Percentiles rank a stretch among this genome's conserved stretches.
phyloP scores from a whole-genome alignment of 192 early-diverging fungal genomes.

The Backusella sp. region DNA sequence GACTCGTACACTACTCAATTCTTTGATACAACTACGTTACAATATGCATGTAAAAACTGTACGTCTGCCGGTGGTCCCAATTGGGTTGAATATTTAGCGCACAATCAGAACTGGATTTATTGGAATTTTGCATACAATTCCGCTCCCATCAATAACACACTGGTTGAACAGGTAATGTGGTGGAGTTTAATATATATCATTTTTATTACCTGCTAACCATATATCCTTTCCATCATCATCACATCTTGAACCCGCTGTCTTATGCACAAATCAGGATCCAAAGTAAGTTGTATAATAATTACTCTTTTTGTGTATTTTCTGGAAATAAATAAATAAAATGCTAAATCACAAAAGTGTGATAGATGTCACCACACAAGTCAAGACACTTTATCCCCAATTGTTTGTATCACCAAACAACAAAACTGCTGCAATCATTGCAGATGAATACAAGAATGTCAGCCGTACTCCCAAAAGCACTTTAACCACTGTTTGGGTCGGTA shows the following conservation, averaged over 20 bases:
- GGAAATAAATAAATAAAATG: constrained; percentile 2
- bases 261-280: not conserved
- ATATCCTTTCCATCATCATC: not conserved
- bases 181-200: no score
- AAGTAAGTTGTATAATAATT: not conserved
- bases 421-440: not conserved
- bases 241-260: no score
- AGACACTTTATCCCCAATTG: constrained; percentile 3
- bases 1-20: constrained; percentile 21
- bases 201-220: not conserved
- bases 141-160: constrained; percentile 13
- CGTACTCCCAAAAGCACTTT: not conserved
- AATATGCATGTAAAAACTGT: constrained; percentile 2
- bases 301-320: not conserved
- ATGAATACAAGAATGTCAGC: constrained; percentile 1
- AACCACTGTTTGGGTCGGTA: constrained; percentile 20
- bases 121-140: constrained; percentile 26
- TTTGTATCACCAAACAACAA: constrained; percentile 1
- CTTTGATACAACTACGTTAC: not conserved
- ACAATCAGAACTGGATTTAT: not conserved
- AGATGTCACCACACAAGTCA: constrained; percentile 18
- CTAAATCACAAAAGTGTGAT: constrained; percentile 7
- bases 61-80: constrained; percentile 17
- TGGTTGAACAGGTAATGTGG: constrained; percentile 11
- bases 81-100: constrained; percentile 22